Evolutionary conservation across 306 rosid genomes (phyloP), one percentile per base, ranked within the genome.

Genomic region (Quercus berberidifolia): DNA sequence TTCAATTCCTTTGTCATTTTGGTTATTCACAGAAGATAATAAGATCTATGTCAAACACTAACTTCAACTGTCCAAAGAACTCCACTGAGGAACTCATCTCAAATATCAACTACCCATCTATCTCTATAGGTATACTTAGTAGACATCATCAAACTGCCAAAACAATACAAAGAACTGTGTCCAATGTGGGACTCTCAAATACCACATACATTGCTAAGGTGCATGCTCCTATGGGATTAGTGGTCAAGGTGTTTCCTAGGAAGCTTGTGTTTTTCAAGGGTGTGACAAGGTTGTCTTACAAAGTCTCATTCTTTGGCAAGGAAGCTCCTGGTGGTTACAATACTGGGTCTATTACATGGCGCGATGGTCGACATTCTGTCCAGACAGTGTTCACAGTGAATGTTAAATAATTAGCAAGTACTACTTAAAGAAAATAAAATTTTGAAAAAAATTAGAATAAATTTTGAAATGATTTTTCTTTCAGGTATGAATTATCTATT

Each of bases 301-400:
- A 68, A 64, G 91, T 95, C 56, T 88, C 92, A 31, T 92, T 95
- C 71, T 74, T 74, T 65, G 91, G 88, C 33, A 90, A 86, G 91
- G 82, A 86, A 18, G 92, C 98, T 30, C 51, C 7, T 26, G 75
- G 56, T 23, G 99, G 99, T 78, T 95, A 95, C 90, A 91, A 86
- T 76, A 92, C 87, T 78, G 99, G 99, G 59, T 80, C 98, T 49
- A 75, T 95, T 81, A 87, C 88, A 31, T 95, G 96, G 99, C 76
- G 83, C 79, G 93, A 91, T 77, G 95, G 87, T 76, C 72, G 80
- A 46, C 93, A 92, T 74, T 84, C 88, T 9, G 98, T 95, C 51
- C 90, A 84, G 20, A 86, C 93, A 18, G 86, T 88, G 2, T 95
- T 90, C 75, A 83, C 91, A 33, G 94, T 92, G 81, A 89, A 90